Percentiles rank a stretch among this genome's conserved stretches.
phyloP scores from a whole-genome alignment of 371 early-diverging fungal species.

The Rhizopus arrhizus region DNA sequence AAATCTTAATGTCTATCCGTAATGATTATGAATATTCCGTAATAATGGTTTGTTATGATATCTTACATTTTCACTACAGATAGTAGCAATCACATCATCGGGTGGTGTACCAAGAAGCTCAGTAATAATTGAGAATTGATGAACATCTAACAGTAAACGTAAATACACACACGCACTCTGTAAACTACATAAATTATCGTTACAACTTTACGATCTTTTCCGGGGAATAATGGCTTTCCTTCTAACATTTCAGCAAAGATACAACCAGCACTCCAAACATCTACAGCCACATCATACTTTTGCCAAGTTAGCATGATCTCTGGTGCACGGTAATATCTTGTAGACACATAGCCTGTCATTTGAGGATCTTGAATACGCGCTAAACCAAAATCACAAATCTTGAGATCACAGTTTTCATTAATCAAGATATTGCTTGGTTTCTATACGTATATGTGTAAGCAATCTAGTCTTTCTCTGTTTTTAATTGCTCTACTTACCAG shows the following conservation, averaged over 20 bases:
- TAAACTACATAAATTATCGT: not conserved
- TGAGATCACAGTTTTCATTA: constrained; percentile 95
- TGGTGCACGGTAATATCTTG: constrained; percentile 98
- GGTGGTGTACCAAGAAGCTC: constrained; percentile 93
- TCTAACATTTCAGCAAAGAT: constrained; percentile 98
- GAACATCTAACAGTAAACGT: constrained; percentile 60
- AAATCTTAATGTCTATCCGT: constrained; percentile 79
- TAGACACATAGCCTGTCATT: constrained; percentile 97
- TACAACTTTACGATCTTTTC: constrained; percentile 82
- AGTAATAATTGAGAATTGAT: constrained; percentile 94
- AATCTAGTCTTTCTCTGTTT: no score
- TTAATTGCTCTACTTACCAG: constrained; percentile 57
- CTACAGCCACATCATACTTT: constrained; percentile 96
- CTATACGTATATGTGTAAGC: constrained; percentile 30
- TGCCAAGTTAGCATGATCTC: constrained; percentile 99
- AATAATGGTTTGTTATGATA: not conserved
- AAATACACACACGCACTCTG: not conserved
- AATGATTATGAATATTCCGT: not conserved
- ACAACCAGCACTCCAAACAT: constrained; percentile 99
- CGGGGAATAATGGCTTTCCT: constrained; percentile 96
- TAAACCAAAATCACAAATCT: constrained; percentile 97
- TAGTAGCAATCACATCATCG: constrained; percentile 90
- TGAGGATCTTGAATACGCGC: constrained; percentile 92
- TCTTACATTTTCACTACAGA: constrained; percentile 87
- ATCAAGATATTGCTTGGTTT: constrained; percentile 96